Conservation (phyloP, 169 alveolate species). For the Perkinsus olseni region DNA sequence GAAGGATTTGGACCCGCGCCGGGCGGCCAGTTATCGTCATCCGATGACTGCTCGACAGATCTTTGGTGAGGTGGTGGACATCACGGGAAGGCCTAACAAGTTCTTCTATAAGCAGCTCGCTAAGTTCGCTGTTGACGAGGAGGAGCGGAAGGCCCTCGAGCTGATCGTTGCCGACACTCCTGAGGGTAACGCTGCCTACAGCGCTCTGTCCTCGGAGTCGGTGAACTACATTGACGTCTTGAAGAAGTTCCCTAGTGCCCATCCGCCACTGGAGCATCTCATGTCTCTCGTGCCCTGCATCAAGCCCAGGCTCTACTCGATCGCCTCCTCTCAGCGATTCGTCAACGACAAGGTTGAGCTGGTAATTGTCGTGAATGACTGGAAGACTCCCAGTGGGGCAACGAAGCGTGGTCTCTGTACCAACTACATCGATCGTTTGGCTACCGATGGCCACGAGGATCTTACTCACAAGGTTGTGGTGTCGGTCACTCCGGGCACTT, state of each 20-base stretch:
- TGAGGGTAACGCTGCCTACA: constrained; percentile 21
- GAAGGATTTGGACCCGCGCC: background rate
- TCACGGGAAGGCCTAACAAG: constrained; percentile 32
- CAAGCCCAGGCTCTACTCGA: constrained; percentile 36
- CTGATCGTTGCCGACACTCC: constrained; percentile 15
- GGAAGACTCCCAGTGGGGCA: constrained; percentile 5
- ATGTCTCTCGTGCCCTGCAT: constrained; percentile 27
- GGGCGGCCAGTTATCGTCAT: constrained; percentile 8
- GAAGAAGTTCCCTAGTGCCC: constrained; percentile 21
- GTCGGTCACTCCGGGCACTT: constrained; percentile 24
- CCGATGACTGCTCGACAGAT: constrained; percentile 30
- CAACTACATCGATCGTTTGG: background rate
- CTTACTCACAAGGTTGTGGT: constrained; percentile 2
- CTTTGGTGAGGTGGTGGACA: constrained; percentile 29
- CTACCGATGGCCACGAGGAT: background rate
- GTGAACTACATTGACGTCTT: constrained; percentile 28
- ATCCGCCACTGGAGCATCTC: constrained; percentile 29
- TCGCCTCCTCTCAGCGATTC: constrained; percentile 29
- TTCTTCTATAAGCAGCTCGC: constrained; percentile 22
- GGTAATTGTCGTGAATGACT: constrained; percentile 4
- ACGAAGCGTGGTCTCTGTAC: background rate
- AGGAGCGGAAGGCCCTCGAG: constrained; percentile 25
- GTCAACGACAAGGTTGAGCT: constrained; percentile 18
- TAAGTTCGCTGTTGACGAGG: constrained; percentile 18
- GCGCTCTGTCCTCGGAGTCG: constrained; percentile 18